Percentiles rank a stretch among this genome's conserved stretches.
phyloP scores from a whole-genome alignment of 345 rosid species.

The Hirschfeldia incana region DNA sequence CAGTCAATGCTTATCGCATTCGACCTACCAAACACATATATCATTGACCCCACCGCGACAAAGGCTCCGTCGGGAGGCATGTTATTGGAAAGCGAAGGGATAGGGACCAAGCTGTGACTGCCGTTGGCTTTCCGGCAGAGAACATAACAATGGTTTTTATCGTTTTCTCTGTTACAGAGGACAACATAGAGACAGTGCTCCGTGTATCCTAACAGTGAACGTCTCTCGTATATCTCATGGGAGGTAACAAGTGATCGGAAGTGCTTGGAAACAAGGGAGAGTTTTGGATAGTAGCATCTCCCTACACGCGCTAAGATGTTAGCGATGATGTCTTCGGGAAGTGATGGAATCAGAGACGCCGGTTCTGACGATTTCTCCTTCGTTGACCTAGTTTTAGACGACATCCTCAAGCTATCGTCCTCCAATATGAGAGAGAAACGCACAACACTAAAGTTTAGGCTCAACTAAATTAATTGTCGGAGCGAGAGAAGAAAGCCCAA shows the following conservation, averaged over 20 bases:
- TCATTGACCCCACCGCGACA: not conserved
- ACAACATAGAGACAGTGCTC: not conserved
- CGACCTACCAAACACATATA: not conserved
- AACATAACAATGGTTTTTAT: not conserved
- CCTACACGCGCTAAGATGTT: not conserved
- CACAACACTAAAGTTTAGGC: not conserved
- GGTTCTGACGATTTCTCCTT: not conserved
- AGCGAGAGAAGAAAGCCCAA: too few species aligned
- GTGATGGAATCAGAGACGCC: not conserved
- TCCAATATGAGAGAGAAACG: not conserved
- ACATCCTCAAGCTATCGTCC: not conserved
- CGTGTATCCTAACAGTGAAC: not conserved
- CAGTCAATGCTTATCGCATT: not conserved
- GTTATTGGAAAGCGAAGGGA: not conserved
- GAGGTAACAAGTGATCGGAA: not conserved
- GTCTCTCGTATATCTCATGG: not conserved
- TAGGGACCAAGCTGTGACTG: not conserved
- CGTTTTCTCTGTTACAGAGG: not conserved
- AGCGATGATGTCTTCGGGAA: not conserved
- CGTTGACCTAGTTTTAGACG: not conserved
- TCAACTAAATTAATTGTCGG: not conserved
- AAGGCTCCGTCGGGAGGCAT: not conserved
- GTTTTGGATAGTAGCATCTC: not conserved
- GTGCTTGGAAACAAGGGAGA: conserved; percentile 2
- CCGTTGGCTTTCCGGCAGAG: not conserved